Base-by-base conservation (phyloP, 352 stramenopile species). In the Phytopythium kandeliae region DNA sequence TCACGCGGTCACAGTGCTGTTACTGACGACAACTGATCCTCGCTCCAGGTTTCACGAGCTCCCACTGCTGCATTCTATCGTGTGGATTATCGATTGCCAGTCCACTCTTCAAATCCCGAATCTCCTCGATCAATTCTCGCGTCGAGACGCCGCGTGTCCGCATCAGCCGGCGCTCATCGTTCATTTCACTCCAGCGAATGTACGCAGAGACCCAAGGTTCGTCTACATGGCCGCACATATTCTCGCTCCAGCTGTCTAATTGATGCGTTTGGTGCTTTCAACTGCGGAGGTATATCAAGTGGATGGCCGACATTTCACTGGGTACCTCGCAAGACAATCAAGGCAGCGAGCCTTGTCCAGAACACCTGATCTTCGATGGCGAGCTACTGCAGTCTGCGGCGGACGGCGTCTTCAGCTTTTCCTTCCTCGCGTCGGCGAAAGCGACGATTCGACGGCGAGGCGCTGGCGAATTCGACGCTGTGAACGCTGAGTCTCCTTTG, bases 21-120 rank as follows among this genome's bases (percentile, higher is more conserved):
- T n/a, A 31, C 28, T 31, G 9, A 31, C 28, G 4, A 4, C 4
- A 31, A 31, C 9, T 31, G 72, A 71, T 41, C 46, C 52, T 28
- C 38, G 59, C 19, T 51, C 51, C 21, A 51, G 45, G 46, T 52
- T 52, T 19, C 21, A 19, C 11, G 8, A 50, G 26, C 44, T 19
- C 31, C 30, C 34, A 12, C n/a, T 13, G 19, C 50, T 73, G 3
- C 62, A 71, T 49, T 59, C 68, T 41, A 54, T 75, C 15, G 71
- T 76, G 40, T 89, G 78, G 78, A 58, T 89, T 49, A 62, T 89
- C 34, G 78, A 89, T 43, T 82, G 69, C 35, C 61, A 49, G 22
- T 51, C 62, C 11, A 9, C 12, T 2, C 26, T 60, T 8, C 51
- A 78, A 43, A 48, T 87, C n/a, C 17, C 55, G 4, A 53, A 55